A percentile compares a stretch with the other conserved stretches of the same genome.
These are phyloP conservation scores for Dipodascopsis tothii DNA, from an alignment of 805 yeast species.

Conservation along the genomic window DNA sequence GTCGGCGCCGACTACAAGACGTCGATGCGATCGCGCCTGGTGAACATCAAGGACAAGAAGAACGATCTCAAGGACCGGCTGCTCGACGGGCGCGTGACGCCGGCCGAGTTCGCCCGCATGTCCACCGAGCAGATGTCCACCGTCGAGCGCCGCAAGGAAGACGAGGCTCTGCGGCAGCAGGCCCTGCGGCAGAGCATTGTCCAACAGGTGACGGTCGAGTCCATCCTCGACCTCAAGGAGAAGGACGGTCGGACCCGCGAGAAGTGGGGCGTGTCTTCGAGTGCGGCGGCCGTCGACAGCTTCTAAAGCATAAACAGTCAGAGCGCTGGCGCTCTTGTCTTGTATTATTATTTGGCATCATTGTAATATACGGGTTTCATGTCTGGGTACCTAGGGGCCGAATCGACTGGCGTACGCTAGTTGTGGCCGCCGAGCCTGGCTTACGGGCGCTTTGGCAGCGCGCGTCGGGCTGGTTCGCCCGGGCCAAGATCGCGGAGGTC, in stretches of 20 bases:
- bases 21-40: constrained; percentile 28
- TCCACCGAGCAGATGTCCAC: constrained; percentile 30
- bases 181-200: constrained; percentile 10
- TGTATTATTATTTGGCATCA: too few relatives aligned
- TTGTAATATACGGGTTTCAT: too few relatives aligned
- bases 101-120: constrained; percentile 29
- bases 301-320: not conserved
- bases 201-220: constrained; percentile 24
- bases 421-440: too few relatives aligned
- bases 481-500: too few relatives aligned
- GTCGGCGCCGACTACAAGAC: constrained; percentile 12
- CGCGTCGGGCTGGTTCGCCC: too few relatives aligned
- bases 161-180: constrained; percentile 24
- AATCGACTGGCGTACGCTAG: too few relatives aligned
- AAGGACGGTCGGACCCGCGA: constrained; percentile 38
- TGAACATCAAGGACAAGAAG: constrained; percentile 27
- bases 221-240: constrained; percentile 27
- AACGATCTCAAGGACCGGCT: constrained; percentile 24
- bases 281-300: constrained; percentile 36
- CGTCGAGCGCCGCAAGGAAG: constrained; percentile 23
- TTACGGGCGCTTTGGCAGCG: too few relatives aligned
- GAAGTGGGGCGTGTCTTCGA: constrained; percentile 37
- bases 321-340: too few relatives aligned
- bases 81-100: constrained; percentile 25
- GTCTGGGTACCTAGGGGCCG: too few relatives aligned